These are phyloP conservation scores for Chamaecrista fasciculata DNA, from an alignment of 306 rosid species.

Conservation along the genomic window DNA sequence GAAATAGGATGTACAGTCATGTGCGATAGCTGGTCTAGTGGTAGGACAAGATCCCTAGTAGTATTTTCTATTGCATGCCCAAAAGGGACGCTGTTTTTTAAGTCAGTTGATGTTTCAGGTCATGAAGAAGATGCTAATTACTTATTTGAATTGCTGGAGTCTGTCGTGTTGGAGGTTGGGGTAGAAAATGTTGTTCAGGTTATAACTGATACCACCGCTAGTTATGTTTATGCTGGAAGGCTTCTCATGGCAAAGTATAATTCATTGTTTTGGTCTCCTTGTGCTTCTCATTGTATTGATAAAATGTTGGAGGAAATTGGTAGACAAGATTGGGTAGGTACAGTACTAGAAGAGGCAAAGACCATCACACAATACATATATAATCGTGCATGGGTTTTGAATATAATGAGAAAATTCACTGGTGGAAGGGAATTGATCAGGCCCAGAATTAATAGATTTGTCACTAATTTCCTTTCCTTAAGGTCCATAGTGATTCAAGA, in stretches of 20 bases:
- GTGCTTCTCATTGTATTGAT: conserved; percentile 58
- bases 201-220: conserved; percentile 54
- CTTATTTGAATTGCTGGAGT: conserved; percentile 59
- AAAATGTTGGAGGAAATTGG: conserved; percentile 68
- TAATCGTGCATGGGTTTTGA: conserved; percentile 52
- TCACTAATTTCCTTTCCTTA: conserved; percentile 58
- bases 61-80: conserved; percentile 56
- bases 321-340: conserved; percentile 59
- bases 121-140: conserved; percentile 48
- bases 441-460: conserved; percentile 53
- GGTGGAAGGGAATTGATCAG: conserved; percentile 60
- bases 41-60: conserved; percentile 42
- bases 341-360: conserved; percentile 63
- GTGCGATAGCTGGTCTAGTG: conserved; percentile 62
- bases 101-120: conserved; percentile 59
- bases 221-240: conserved; percentile 56
- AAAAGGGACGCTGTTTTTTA: conserved; percentile 56
- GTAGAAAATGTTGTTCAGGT: conserved; percentile 73
- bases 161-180: conserved; percentile 61
- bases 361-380: conserved; percentile 48
- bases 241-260: conserved; percentile 61
- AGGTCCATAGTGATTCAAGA: conserved; percentile 60
- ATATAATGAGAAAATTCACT: conserved; percentile 56
- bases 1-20: conserved; percentile 68
- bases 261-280: conserved; percentile 79